Evolutionary conservation across 331 rosid genomes (phyloP).

Genomic region (Malus hybrid): DNA sequence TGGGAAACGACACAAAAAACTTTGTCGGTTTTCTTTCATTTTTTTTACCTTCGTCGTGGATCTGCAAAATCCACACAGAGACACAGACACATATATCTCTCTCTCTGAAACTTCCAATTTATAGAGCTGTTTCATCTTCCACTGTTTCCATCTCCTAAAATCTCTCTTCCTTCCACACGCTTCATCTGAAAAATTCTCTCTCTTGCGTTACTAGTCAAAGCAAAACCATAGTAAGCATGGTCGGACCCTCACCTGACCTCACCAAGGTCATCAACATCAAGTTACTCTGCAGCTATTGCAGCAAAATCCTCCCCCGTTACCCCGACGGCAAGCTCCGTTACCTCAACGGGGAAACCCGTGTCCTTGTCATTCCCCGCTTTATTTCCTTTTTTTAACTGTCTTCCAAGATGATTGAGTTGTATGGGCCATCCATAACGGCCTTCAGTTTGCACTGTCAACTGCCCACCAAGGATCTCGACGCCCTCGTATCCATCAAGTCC

Average conservation of each 20-base stretch:
- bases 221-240: constrained; percentile 31
- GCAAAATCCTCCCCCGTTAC: constrained; percentile 85
- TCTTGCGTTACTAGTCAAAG: neutral
- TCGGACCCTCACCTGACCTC: constrained; percentile 23
- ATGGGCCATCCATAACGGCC: constrained; percentile 37
- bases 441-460: constrained; percentile 74
- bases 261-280: constrained; percentile 34
- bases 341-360: constrained; percentile 83
- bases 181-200: too few relatives aligned
- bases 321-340: constrained; percentile 96
- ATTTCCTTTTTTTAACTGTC: constrained; percentile 45
- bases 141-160: too few relatives aligned
- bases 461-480: constrained; percentile 88
- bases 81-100: too few relatives aligned
- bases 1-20: too few relatives aligned
- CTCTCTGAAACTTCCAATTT: too few relatives aligned
- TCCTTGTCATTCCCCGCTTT: constrained; percentile 65
- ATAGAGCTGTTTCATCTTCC: too few relatives aligned
- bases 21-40: too few relatives aligned
- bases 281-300: constrained; percentile 86
- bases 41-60: too few relatives aligned
- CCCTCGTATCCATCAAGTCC: constrained; percentile 74
- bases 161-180: too few relatives aligned
- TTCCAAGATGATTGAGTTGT: constrained; percentile 58
- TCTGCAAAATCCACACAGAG: too few relatives aligned